Evolutionary conservation across 2,329 filamentous ascomycete genomes (phyloP), one percentile per base, ranked within the genome.

Genomic region (Coniochaeta hoffmannii): DNA sequence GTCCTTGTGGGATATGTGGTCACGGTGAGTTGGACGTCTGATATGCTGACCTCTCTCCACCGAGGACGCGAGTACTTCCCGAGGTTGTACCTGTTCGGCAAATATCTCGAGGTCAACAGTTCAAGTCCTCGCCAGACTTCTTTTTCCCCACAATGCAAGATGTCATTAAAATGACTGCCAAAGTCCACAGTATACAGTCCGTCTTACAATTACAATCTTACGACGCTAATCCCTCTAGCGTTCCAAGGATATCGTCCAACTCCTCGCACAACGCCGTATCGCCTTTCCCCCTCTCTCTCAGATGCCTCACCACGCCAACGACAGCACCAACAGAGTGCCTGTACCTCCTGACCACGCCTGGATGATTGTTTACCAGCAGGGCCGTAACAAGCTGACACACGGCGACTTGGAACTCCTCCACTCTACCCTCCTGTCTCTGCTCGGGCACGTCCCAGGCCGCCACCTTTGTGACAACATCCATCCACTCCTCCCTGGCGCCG

Each of bases 321-420:
- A 86, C 68, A 7, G 80, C 79, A 50, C 66, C 64, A 15, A 74
- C 73, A n/a, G 79, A 80, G 58, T 80, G 76, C 2, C 67, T 63
- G 59, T 82, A 82, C 17, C 81, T 72, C 60, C 68, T 76, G 55
- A 71, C 69, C 69, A 81, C 71, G 0, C 77, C 78, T 1, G 65
- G 61, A 6, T 69, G 74, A 19, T 79, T 73, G 28, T 73, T 72
- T 1, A 63, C 69, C 28, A 86, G 65, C n/a, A 86, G 63, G 2
- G 76, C 71, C 12, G 78, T 74, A 22, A 77, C 79, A 1, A 87
- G 73, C 65, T 85, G 81, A 53, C 86, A 64, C 28, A 76, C 73
- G 1, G 79, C 79, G 4, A 81, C 69, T 49, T 77, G 71, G 53
- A 81, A 76, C 56, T 85, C 82, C n/a, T 70, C 66, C 3, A 73